A percentile compares a stretch with the other conserved stretches of the same genome.
phyloP scores from a whole-genome alignment of 305 asterid species.

The Solanum hybrid region DNA sequence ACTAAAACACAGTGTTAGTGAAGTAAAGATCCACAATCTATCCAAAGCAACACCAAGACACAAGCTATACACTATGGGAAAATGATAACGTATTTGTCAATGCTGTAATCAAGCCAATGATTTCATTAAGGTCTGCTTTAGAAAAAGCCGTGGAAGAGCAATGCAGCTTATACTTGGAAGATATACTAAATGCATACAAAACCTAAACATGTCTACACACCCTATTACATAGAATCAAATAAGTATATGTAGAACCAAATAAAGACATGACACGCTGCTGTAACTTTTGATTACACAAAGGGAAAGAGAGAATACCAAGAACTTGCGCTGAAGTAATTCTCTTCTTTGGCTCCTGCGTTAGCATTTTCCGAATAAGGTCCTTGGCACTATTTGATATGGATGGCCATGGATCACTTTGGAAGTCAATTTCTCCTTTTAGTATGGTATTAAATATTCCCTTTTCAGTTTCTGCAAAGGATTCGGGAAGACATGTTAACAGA shows the following conservation, averaged over 20 bases:
- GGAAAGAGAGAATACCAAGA: constrained; percentile 44
- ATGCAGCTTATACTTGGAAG: background rate
- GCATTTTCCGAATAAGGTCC: constrained; percentile 78
- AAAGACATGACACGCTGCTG: background rate
- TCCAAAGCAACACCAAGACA: background rate
- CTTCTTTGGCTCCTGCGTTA: constrained; percentile 53
- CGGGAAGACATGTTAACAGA: background rate
- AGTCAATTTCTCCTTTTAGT: constrained; percentile 63
- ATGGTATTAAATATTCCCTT: constrained; percentile 78
- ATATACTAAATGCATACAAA: background rate
- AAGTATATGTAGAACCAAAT: background rate
- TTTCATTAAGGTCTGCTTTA: background rate
- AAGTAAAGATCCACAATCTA: background rate
- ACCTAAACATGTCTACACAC: background rate
- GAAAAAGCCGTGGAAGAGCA: background rate
- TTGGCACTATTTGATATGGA: constrained; percentile 66
- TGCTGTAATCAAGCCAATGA: background rate
- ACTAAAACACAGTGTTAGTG: background rate
- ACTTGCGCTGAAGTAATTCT: constrained; percentile 72
- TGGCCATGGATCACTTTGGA: constrained; percentile 82
- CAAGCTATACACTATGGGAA: background rate
- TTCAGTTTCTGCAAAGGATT: constrained; percentile 53
- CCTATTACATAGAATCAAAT: background rate
- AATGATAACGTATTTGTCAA: background rate
- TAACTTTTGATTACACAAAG: background rate